These are phyloP conservation scores for Rhododendron griersonianum DNA, from an alignment of 148 eudicot genomes.

Conservation along the genomic window DNA sequence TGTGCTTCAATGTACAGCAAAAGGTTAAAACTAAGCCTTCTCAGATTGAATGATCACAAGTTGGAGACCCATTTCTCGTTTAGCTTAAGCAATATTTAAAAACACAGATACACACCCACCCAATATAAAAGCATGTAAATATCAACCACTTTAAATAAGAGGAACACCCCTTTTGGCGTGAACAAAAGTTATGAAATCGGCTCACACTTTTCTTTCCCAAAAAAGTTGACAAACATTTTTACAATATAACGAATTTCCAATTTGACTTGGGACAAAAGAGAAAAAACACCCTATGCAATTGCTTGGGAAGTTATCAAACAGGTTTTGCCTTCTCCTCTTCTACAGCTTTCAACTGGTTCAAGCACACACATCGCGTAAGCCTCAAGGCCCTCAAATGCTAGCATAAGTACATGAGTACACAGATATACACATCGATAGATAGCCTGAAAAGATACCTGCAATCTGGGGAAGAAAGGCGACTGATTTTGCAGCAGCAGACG, in stretches of 20 bases:
- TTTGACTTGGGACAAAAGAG: neutral
- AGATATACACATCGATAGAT: neutral
- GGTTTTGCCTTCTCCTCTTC: neutral
- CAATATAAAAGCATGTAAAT: neutral
- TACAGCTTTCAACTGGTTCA: neutral
- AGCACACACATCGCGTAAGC: neutral
- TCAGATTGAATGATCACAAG: neutral
- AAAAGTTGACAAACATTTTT: neutral
- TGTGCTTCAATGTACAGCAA: neutral
- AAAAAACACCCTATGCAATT: neutral
- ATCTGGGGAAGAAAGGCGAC: conserved; percentile 16
- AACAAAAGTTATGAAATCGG: neutral
- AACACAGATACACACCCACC: neutral
- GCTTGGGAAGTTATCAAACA: neutral
- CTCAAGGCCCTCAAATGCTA: neutral
- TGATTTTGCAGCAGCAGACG: conserved; percentile 15
- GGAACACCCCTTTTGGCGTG: neutral
- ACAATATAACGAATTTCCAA: neutral
- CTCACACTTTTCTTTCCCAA: neutral
- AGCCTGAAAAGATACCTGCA: conserved; percentile 27
- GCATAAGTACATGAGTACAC: neutral
- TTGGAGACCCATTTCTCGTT: neutral
- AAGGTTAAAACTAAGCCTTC: neutral
- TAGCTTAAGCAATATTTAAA: neutral
- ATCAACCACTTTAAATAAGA: neutral